Base-by-base conservation (phyloP, 768 basidiomycete species). In the Heimioporus sp. region DNA sequence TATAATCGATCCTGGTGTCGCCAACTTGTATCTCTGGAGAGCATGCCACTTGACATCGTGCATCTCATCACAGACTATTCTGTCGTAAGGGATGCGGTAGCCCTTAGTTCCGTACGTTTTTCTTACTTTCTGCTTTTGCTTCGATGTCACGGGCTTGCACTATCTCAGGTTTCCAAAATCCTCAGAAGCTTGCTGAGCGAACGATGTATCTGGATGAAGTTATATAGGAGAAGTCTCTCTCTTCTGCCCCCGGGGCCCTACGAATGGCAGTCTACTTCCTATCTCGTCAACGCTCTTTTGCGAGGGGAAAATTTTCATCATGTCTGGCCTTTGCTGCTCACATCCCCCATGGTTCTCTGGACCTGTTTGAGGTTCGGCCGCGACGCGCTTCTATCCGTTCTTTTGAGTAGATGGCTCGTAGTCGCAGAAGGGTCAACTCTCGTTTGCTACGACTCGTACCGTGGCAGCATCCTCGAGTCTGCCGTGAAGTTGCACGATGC, bases 361-460 rank as follows among this genome's bases (percentile, higher is more conserved):
- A 46, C 21, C 15, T 19, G 17, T 31, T 21, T 56, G 28, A 32
- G 5, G 10, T 34, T 57, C 11, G n/a, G 51, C 4, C n/a, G 24
- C 19, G 35, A 31, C 9, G 55, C 36, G 15, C 37, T 21, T 7
- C 11, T 53, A 6, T 57, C 35, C 9, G 42, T 58, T 1, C 45
- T 57, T 13, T 31, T 57, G 15, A 46, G 46, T 36, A 50, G 55
- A 28, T 57, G 46, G 51, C 35, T 48, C 9, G 30, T 57, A 19
- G 51, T 57, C n/a, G 57, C 45, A 21, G 49, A 49, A 16, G 55
- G 48, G 0, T 45, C 57, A 9, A 37, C 10, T 5, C 43, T 58
- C n/a, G 13, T 45, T 16, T 53, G 55, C 32, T 58, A 53, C 19
- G 57, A 57, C 39, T 57, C 40, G 17, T 32, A 50, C n/a, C 38